Conservation (phyloP, 2,329 filamentous ascomycete genomes). For the Alternaria longipes region DNA sequence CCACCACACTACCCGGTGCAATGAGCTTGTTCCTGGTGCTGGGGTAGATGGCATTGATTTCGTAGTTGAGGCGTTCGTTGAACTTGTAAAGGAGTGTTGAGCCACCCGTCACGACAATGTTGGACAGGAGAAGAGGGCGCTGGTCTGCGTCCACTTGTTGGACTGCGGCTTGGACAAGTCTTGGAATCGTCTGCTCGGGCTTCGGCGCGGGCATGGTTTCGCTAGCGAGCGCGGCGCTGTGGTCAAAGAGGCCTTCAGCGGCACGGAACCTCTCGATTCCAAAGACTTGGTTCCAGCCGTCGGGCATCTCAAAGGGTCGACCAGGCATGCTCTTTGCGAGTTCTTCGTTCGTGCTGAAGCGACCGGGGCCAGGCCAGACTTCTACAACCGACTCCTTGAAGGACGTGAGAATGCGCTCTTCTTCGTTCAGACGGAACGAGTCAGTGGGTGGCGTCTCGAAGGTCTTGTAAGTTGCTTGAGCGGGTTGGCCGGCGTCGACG, state of each 20-base stretch:
- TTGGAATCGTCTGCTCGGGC: slow-evolving; percentile 81
- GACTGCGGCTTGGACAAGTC: slow-evolving; percentile 80
- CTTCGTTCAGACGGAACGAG: slow-evolving; percentile 83
- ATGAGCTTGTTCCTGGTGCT: slow-evolving; percentile 88
- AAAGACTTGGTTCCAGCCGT: slow-evolving; percentile 96
- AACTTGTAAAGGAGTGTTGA: slow-evolving; percentile 89
- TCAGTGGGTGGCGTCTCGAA: slow-evolving; percentile 70
- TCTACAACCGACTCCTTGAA: slow-evolving; percentile 99
- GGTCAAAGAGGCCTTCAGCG: slow-evolving; percentile 90
- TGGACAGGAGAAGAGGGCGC: slow-evolving; percentile 80
- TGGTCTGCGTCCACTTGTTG: slow-evolving; percentile 88
- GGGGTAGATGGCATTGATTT: slow-evolving; percentile 83
- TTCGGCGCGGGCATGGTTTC: slow-evolving; percentile 64
- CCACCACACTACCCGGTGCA: slow-evolving; percentile 83
- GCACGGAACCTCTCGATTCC: slow-evolving; percentile 85
- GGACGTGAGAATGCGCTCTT: slow-evolving; percentile 91
- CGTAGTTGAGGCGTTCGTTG: slow-evolving; percentile 86
- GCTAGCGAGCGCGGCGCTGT: slow-evolving; percentile 72
- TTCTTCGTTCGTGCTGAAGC: slow-evolving; percentile 77
- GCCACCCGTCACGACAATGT: slow-evolving; percentile 92
- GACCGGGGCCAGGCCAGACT: slow-evolving; percentile 84
- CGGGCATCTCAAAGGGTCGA: slow-evolving; percentile 94
- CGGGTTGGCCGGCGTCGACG: slow-evolving; percentile 84
- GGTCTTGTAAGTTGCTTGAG: slow-evolving; percentile 77
- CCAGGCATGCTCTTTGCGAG: slow-evolving; percentile 76